phyloP scores from a whole-genome alignment of 2,329 filamentous ascomycete genomes.

The Aspergillus sp. region DNA sequence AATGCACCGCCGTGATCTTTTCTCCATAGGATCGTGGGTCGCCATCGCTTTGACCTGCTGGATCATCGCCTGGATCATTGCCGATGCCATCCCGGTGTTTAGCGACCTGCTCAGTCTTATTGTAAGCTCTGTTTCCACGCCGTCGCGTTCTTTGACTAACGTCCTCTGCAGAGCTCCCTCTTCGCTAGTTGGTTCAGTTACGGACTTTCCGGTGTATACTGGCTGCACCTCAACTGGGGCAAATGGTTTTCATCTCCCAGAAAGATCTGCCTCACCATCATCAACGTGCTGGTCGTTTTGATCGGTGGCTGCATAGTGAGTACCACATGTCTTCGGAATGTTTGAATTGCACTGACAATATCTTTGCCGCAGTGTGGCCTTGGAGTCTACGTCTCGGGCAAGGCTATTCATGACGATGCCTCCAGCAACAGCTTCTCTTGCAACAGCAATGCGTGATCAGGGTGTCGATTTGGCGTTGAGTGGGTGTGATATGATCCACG shows the following conservation, averaged over 20 bases:
- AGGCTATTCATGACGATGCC: constrained; percentile 14
- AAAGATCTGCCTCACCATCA: constrained; percentile 8
- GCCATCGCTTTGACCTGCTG: constrained; percentile 55
- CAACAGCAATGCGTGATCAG: not conserved
- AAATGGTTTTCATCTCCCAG: constrained; percentile 9
- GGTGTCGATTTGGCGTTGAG: not conserved
- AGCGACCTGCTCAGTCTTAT: constrained; percentile 60
- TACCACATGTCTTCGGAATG: not conserved
- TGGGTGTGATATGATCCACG: not conserved
- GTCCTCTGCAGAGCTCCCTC: not conserved
- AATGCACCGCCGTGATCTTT: constrained; percentile 45
- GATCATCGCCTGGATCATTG: constrained; percentile 63
- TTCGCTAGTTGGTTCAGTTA: constrained; percentile 12
- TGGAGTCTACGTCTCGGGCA: constrained; percentile 17
- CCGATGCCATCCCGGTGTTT: constrained; percentile 67
- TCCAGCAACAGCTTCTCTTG: constrained; percentile 16
- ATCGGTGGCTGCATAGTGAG: constrained; percentile 15
- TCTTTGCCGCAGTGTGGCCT: constrained; percentile 6
- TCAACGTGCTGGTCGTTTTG: constrained; percentile 10
- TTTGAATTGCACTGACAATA: not conserved
- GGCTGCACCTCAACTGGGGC: constrained; percentile 17
- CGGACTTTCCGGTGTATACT: constrained; percentile 16
- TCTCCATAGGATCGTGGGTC: constrained; percentile 57
- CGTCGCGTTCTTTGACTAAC: not conserved
- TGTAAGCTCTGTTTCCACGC: not conserved